These are phyloP conservation scores for Diatrype stigma DNA, from an alignment of 2,329 filamentous ascomycete species.

Conservation along the genomic window DNA sequence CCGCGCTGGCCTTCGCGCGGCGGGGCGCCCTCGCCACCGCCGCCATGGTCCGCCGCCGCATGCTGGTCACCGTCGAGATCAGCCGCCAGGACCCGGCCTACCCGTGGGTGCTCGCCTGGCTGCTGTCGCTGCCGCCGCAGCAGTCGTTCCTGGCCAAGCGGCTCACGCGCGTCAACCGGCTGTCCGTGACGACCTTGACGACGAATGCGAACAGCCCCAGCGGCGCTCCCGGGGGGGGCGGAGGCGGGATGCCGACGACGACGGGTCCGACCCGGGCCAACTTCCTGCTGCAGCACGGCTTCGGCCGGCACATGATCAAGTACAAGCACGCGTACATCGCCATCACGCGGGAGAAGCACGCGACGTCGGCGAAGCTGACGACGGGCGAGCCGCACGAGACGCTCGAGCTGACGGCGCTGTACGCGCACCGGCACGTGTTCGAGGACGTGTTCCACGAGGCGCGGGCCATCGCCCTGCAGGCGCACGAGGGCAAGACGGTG, in stretches of 20 bases:
- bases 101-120: constrained; percentile 90
- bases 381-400: constrained; percentile 93
- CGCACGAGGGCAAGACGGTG: constrained; percentile 86
- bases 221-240: no score
- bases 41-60: constrained; percentile 72
- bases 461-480: constrained; percentile 71
- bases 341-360: constrained; percentile 81
- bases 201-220: constrained; percentile 36
- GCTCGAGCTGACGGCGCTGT: constrained; percentile 85
- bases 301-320: constrained; percentile 81
- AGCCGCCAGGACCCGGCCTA: constrained; percentile 91
- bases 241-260: no score
- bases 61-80: constrained; percentile 95
- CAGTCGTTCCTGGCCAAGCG: constrained; percentile 55
- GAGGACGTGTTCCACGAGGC: constrained; percentile 87
- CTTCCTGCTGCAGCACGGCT: constrained; percentile 87
- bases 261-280: constrained; percentile 70
- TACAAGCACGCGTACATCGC: constrained; percentile 84
- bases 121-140: constrained; percentile 72
- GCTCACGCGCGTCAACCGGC: constrained; percentile 57
- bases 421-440: constrained; percentile 83
- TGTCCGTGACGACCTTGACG: constrained; percentile 51
- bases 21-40: constrained; percentile 69
- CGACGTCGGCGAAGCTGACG: constrained; percentile 66
- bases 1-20: constrained; percentile 74